Conservation (phyloP, 257 asterid species). For the Cinchona pubescens region DNA sequence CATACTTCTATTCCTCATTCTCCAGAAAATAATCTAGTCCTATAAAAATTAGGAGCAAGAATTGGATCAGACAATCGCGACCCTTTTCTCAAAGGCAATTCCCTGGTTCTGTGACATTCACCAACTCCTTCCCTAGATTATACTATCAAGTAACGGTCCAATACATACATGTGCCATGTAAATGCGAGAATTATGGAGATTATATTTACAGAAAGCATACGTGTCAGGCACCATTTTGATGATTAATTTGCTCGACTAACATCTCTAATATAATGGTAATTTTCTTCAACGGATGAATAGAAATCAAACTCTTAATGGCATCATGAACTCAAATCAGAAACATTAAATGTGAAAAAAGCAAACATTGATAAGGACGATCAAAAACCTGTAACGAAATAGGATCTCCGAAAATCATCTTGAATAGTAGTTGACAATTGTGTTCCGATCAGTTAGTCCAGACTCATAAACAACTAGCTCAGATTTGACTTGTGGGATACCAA, state of each 20-base stretch:
- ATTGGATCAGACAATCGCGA: too few species aligned
- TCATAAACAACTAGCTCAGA: conserved; percentile 47
- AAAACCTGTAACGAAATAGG: conserved; percentile 88
- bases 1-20: background rate
- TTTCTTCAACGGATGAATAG: background rate
- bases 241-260: background rate
- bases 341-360: too few species aligned
- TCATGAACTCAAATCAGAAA: background rate
- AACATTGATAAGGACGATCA: background rate
- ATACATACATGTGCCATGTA: too few species aligned
- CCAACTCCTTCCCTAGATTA: background rate
- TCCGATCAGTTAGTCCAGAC: conserved; percentile 58
- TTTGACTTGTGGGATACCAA: conserved; percentile 26
- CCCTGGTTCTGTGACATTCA: too few species aligned
- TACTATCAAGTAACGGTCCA: too few species aligned
- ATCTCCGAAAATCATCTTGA: conserved; percentile 68
- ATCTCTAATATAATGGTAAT: background rate
- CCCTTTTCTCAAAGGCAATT: too few species aligned
- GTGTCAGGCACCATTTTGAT: background rate
- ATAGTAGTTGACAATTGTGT: conserved; percentile 50
- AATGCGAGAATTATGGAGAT: too few species aligned
- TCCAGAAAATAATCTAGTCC: background rate
- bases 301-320: background rate
- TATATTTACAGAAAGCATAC: too few species aligned
- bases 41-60: too few species aligned